Conservation (phyloP, 257 asterid species). For the Pogostemon cablin region DNA sequence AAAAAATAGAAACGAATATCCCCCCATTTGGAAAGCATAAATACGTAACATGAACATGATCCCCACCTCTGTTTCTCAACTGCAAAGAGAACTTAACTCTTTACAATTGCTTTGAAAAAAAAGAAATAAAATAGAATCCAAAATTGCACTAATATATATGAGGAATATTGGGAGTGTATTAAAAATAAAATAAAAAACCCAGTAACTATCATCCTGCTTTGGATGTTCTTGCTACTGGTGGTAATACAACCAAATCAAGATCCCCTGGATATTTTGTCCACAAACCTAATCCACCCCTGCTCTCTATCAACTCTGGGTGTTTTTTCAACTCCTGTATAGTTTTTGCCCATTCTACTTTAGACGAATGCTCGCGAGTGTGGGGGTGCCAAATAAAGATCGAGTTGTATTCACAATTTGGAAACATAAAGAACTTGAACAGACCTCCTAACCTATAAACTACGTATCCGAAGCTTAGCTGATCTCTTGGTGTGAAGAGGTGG, state of each 20-base stretch:
- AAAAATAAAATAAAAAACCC: constrained; percentile 24
- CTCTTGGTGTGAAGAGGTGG: constrained; percentile 91
- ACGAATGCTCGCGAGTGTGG: constrained; percentile 91
- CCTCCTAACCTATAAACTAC: constrained; percentile 78
- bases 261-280: constrained; percentile 93
- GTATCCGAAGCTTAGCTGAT: constrained; percentile 95
- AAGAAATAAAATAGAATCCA: neutral
- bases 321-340: constrained; percentile 65
- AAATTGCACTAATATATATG: neutral
- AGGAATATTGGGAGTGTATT: constrained; percentile 3
- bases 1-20: too few species aligned
- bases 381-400: constrained; percentile 80
- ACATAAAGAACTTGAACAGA: constrained; percentile 70
- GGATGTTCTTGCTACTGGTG: constrained; percentile 78
- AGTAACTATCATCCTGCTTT: constrained; percentile 66
- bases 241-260: constrained; percentile 74
- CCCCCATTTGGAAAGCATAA: too few species aligned
- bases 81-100: neutral
- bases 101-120: neutral
- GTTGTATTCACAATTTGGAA: constrained; percentile 94
- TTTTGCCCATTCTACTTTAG: constrained; percentile 95
- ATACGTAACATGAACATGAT: too few species aligned
- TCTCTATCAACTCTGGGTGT: constrained; percentile 79
- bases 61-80: neutral
- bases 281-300: constrained; percentile 90